phyloP scores from a whole-genome alignment of 2,329 filamentous ascomycete genomes.

The Venturia nashicola region DNA sequence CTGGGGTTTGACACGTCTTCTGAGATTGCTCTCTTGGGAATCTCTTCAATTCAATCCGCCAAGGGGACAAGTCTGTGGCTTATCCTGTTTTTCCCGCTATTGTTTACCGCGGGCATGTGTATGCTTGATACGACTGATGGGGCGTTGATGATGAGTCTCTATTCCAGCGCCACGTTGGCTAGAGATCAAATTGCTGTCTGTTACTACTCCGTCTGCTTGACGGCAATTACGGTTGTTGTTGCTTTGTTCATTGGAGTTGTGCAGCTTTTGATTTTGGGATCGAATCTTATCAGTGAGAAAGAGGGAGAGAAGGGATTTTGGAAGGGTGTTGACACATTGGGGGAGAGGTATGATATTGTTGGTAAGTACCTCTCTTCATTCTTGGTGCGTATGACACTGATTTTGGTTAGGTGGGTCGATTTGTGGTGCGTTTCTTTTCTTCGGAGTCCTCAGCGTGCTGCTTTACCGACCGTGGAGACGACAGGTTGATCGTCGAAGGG shows the following conservation, averaged over 20 bases:
- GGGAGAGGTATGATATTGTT: slow-evolving; percentile 75
- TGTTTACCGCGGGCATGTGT: slow-evolving; percentile 95
- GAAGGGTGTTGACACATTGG: slow-evolving; percentile 67
- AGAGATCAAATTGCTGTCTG: slow-evolving; percentile 78
- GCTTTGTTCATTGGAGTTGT: slow-evolving; percentile 77
- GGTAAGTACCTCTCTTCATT: slow-evolving; percentile 29
- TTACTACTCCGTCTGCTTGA: slow-evolving; percentile 87
- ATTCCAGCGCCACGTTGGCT: slow-evolving; percentile 67
- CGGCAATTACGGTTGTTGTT: slow-evolving; percentile 69
- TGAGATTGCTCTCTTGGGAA: slow-evolving; percentile 83
- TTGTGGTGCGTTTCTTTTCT: slow-evolving; percentile 70
- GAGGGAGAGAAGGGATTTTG: slow-evolving; percentile 70
- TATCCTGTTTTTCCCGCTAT: slow-evolving; percentile 77
- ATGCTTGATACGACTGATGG: slow-evolving; percentile 86
- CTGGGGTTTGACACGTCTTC: slow-evolving; percentile 92
- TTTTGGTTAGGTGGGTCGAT: slow-evolving; percentile 50
- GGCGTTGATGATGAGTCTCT: slow-evolving; percentile 88
- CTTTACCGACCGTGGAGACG: slow-evolving; percentile 71
- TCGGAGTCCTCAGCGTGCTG: slow-evolving; percentile 60
- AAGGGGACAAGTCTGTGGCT: slow-evolving; percentile 86
- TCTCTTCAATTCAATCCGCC: slow-evolving; percentile 75
- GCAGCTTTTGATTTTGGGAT: slow-evolving; percentile 55
- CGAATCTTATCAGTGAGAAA: slow-evolving; percentile 58
- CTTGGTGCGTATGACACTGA: neutral
- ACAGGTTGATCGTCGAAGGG: slow-evolving; percentile 34